phyloP scores from a whole-genome alignment of 192 early-diverging fungal species.

The Rhizoclosmatium sp. region DNA sequence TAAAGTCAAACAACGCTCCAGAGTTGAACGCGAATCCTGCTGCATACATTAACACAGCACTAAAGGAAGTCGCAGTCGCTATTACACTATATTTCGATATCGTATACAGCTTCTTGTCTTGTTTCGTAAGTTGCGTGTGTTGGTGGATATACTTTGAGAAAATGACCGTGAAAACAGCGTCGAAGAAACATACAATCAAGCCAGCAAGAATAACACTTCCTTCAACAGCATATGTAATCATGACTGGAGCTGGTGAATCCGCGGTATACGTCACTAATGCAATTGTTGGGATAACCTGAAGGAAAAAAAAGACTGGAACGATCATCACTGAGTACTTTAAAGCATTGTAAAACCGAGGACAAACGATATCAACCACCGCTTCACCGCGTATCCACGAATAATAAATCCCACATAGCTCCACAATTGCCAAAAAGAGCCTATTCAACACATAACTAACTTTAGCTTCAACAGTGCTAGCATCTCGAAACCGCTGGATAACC shows the following conservation, averaged over 20 bases:
- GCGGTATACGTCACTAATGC: not conserved
- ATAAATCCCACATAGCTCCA: not conserved
- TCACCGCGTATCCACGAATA: not conserved
- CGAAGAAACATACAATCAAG: not conserved
- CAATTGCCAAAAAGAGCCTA: not conserved
- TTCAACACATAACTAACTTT: not conserved
- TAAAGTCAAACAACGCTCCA: not conserved
- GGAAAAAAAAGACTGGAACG: not conserved
- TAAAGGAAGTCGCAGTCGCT: not conserved
- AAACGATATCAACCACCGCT: not conserved
- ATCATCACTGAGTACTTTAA: not conserved
- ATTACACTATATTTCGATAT: not conserved
- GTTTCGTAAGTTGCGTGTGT: not conserved
- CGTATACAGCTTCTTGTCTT: not conserved
- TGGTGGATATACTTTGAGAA: not conserved
- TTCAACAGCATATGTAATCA: not conserved
- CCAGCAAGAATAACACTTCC: not conserved
- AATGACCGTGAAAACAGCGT: not conserved
- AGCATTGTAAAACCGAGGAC: not conserved
- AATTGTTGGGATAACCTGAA: not conserved
- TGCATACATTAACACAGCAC: not conserved
- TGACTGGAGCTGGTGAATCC: not conserved
- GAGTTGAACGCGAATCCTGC: not conserved
- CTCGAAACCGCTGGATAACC: not conserved
- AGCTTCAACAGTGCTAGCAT: not conserved